These are phyloP conservation scores for Eucalyptus virginea DNA, from an alignment of 345 rosid species.

Conservation along the genomic window DNA sequence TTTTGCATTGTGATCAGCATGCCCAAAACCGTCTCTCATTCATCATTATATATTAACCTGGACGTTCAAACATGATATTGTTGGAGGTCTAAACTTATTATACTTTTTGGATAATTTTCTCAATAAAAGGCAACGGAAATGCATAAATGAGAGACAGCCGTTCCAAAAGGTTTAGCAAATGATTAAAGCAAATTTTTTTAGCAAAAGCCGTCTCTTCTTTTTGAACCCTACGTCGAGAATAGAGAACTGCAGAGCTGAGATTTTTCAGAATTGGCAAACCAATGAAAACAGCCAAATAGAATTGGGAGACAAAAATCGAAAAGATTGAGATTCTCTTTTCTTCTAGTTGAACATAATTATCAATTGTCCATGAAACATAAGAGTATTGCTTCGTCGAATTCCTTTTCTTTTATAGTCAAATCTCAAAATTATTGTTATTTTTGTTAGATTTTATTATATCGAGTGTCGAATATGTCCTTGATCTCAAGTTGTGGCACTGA, in stretches of 20 bases:
- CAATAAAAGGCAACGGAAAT: not conserved
- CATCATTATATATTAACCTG: not conserved
- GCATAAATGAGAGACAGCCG: not conserved
- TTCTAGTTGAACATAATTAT: not conserved
- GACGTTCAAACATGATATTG: not conserved
- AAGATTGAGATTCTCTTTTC: not conserved
- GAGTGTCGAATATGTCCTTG: not conserved
- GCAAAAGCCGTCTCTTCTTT: not conserved
- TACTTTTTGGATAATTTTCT: too few species aligned
- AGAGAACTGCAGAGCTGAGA: not conserved
- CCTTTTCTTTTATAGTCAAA: not conserved
- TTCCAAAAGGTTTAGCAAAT: not conserved
- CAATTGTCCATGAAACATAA: not conserved
- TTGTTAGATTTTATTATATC: not conserved
- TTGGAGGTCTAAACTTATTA: not conserved
- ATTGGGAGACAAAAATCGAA: not conserved
- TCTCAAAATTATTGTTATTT: not conserved
- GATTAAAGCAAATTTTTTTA: not conserved
- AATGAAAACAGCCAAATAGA: not conserved
- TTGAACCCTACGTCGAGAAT: not conserved
- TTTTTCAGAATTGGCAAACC: not conserved
- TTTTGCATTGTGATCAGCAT: not conserved
- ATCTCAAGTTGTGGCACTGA: not conserved
- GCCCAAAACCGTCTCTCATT: not conserved
- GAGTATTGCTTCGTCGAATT: not conserved